Percentiles rank a stretch among this genome's conserved stretches.
phyloP scores from a whole-genome alignment of 306 rosid genomes.

The Cucurbita maxima region DNA sequence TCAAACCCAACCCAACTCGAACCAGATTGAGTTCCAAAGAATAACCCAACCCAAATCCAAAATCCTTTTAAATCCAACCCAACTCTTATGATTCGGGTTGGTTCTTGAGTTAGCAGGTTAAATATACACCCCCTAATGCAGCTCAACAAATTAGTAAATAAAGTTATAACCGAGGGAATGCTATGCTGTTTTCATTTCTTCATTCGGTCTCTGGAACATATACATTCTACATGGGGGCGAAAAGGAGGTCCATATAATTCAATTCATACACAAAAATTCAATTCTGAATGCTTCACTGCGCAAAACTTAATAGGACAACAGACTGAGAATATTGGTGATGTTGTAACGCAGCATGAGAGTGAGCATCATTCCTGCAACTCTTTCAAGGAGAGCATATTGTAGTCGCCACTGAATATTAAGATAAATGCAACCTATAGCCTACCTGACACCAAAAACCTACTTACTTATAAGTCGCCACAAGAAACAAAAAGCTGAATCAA shows the following conservation, averaged over 20 bases:
- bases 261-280: not conserved
- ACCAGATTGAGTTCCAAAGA: too few species aligned
- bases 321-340: not conserved
- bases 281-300: not conserved
- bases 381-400: not conserved
- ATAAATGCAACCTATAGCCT: not conserved
- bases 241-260: not conserved
- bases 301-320: not conserved
- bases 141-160: not conserved
- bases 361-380: not conserved
- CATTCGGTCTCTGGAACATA: not conserved
- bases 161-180: not conserved
- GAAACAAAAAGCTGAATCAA: not conserved
- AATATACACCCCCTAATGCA: too few species aligned
- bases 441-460: not conserved
- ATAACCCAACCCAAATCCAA: too few species aligned
- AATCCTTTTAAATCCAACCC: too few species aligned
- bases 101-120: too few species aligned
- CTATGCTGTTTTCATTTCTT: not conserved
- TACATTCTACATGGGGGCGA: not conserved
- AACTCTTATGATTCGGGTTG: too few species aligned
- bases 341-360: not conserved
- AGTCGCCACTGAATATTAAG: not conserved
- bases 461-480: not conserved
- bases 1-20: too few species aligned